A percentile compares a stretch with the other conserved stretches of the same genome.
phyloP scores from a whole-genome alignment of 805 yeast species.

The Starmerella sp. region DNA sequence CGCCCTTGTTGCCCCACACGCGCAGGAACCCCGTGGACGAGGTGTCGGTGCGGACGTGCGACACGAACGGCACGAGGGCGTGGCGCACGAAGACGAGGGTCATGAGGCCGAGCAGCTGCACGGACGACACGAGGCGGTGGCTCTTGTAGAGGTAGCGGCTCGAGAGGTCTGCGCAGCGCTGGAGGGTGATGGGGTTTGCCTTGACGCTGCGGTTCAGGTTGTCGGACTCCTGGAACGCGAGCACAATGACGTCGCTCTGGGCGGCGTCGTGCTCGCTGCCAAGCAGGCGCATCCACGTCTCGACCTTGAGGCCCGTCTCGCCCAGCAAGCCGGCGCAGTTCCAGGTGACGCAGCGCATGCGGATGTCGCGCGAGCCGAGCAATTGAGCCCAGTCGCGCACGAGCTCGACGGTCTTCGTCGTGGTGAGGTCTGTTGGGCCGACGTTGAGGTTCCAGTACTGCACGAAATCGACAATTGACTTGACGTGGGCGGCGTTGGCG shows the following conservation, averaged over 20 bases:
- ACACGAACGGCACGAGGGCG: conserved; percentile 32
- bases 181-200: conserved; percentile 28
- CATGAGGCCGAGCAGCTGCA: conserved; percentile 44
- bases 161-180: conserved; percentile 20
- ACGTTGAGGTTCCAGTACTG: conserved; percentile 17
- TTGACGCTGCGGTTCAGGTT: conserved; percentile 29
- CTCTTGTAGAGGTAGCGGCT: conserved; percentile 20
- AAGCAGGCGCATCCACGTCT: conserved; percentile 21
- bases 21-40: conserved; percentile 49
- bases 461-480: conserved; percentile 14
- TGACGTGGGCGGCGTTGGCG: conserved; percentile 3
- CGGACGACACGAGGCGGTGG: conserved; percentile 34
- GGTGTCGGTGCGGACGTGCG: conserved; percentile 32
- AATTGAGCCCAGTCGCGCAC: conserved; percentile 16
- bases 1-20: conserved; percentile 54
- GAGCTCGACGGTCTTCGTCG: conserved; percentile 19
- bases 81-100: conserved; percentile 35
- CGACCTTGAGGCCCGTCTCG: conserved; percentile 10
- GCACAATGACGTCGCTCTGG: conserved; percentile 56
- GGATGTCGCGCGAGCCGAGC: conserved; percentile 13
- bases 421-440: conserved; percentile 22
- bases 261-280: conserved; percentile 18
- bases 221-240: conserved; percentile 75
- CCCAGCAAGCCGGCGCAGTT: conserved; percentile 24
- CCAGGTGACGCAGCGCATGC: conserved; percentile 31